phyloP scores from a whole-genome alignment of 305 asterid genomes.

The Euphrasia arctica region DNA sequence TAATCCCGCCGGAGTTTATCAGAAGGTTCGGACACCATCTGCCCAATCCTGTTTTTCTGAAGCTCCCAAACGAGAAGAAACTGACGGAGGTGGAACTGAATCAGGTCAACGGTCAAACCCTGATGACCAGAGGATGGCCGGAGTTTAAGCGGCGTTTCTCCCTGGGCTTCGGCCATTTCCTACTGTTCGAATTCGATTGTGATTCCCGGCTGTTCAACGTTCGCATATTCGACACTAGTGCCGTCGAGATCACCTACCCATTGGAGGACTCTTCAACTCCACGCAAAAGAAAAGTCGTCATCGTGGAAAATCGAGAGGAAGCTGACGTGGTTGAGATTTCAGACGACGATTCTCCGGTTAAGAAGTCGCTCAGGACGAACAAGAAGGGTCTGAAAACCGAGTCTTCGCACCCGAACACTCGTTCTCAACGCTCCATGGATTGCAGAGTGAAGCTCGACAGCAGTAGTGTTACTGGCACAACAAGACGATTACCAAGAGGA shows the following conservation, averaged over 20 bases:
- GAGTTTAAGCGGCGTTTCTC: slow-evolving; percentile 30
- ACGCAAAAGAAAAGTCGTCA: neutral
- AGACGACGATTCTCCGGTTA: too few relatives aligned
- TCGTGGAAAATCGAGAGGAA: too few relatives aligned
- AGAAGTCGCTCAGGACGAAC: too few relatives aligned
- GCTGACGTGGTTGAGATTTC: too few relatives aligned
- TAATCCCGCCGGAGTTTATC: slow-evolving; percentile 27
- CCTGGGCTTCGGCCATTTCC: slow-evolving; percentile 20
- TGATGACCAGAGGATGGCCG: slow-evolving; percentile 34
- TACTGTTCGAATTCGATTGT: slow-evolving; percentile 30
- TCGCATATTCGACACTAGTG: slow-evolving; percentile 8
- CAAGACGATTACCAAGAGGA: neutral
- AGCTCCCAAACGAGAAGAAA: slow-evolving; percentile 23
- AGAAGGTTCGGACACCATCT: slow-evolving; percentile 26
- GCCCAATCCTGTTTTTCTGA: slow-evolving; percentile 24
- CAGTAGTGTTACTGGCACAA: too few relatives aligned
- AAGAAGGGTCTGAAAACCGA: too few relatives aligned
- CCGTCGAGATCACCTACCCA: slow-evolving; percentile 34
- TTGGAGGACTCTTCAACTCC: too few relatives aligned
- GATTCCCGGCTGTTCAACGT: slow-evolving; percentile 33
- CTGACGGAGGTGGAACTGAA: slow-evolving; percentile 21
- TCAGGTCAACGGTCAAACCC: slow-evolving; percentile 18
- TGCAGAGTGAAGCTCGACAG: too few relatives aligned
- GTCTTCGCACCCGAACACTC: too few relatives aligned
- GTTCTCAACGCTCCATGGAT: too few relatives aligned